Evolutionary conservation across 176 grass and related monocot genomes (phyloP).

Genomic region (Cenchrus fungigraminus): DNA sequence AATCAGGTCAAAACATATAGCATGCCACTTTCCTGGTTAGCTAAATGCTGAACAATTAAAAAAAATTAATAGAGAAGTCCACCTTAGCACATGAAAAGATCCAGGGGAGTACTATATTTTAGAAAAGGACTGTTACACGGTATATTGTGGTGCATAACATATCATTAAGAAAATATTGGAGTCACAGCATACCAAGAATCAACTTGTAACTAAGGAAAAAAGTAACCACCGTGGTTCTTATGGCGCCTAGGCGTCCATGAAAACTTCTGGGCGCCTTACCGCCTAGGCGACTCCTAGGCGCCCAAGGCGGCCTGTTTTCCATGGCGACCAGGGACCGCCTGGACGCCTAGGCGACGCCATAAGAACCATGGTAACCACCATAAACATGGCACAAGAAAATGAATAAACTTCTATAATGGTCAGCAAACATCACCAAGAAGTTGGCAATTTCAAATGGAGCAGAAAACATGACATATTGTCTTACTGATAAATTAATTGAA

Average conservation of each 20-base stretch:
- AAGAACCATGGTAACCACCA: too few species aligned
- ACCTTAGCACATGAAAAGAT: not conserved
- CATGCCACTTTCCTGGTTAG: not conserved
- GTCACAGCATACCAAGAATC: not conserved
- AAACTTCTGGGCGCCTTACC: too few species aligned
- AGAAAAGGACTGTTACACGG: not conserved
- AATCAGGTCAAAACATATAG: not conserved
- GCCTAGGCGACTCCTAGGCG: too few species aligned
- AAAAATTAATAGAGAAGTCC: not conserved
- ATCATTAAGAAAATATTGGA: not conserved
- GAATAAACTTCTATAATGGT: not conserved
- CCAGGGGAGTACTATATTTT: not conserved
- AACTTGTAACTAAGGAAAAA: not conserved
- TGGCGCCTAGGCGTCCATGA: too few species aligned
- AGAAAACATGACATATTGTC: not conserved
- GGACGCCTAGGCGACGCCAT: too few species aligned
- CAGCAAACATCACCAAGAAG: slow-evolving; percentile 3
- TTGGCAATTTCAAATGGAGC: not conserved
- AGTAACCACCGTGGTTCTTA: too few species aligned
- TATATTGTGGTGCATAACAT: not conserved
- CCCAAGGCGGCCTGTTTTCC: too few species aligned
- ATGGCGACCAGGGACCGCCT: too few species aligned
- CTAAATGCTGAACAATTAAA: slow-evolving; percentile 4
- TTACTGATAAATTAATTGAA: slow-evolving; percentile 2
- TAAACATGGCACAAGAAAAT: not conserved